phyloP scores from a whole-genome alignment of 164 flowering plant genomes.

The Cinnamomum micranthum region DNA sequence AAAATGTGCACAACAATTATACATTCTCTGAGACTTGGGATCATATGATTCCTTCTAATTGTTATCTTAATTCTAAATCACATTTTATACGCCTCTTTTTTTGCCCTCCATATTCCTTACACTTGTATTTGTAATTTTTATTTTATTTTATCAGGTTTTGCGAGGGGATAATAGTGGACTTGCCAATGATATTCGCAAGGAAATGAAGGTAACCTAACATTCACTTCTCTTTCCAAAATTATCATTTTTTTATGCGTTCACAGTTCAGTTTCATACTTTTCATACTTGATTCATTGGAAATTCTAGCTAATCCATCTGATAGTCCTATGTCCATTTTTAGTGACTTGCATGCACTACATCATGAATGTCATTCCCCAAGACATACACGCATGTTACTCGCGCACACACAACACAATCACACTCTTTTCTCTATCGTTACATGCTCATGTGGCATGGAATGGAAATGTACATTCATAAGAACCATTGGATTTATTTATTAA shows the following conservation, averaged over 20 bases:
- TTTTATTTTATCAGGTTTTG: slow-evolving; percentile 50
- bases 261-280: neutral
- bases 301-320: neutral
- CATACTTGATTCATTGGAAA: neutral
- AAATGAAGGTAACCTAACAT: slow-evolving; percentile 75
- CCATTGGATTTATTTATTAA: no score
- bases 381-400: no score
- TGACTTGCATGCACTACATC: neutral
- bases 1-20: no score
- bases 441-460: no score
- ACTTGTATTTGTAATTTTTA: neutral
- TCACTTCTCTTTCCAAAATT: neutral
- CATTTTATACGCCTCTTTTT: neutral
- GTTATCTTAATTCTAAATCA: neutral
- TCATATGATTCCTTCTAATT: neutral
- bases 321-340: neutral
- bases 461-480: no score
- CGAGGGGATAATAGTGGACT: slow-evolving; percentile 89
- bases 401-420: no score
- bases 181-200: slow-evolving; percentile 96
- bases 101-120: neutral
- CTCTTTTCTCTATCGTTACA: no score
- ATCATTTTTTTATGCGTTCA: neutral
- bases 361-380: no score
- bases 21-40: no score